Percentiles rank a stretch among this genome's conserved stretches.
Conservation (phyloP, 192 early-diverging fungal species). For the Linnemannia exigua region DNA sequence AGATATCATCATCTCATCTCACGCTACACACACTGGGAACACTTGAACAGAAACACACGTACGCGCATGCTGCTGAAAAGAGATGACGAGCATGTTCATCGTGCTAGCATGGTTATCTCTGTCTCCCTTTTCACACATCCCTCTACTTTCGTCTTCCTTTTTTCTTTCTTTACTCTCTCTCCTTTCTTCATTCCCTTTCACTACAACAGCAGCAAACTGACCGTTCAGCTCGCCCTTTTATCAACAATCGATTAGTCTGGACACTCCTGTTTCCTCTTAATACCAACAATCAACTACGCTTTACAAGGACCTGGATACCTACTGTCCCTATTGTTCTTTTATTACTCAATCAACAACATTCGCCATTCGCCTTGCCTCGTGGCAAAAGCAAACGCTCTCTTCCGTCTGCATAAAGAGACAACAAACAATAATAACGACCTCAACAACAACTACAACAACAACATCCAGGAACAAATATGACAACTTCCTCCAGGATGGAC, state of each 20-base stretch:
- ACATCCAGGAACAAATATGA: not conserved
- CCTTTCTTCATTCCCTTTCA: not conserved
- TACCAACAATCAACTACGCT: not conserved
- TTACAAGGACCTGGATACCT: not conserved
- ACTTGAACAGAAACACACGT: too few relatives aligned
- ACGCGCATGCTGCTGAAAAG: too few relatives aligned
- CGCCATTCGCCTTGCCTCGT: not conserved
- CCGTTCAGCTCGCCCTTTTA: not conserved
- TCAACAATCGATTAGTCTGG: not conserved
- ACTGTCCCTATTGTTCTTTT: not conserved
- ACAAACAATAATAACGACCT: not conserved
- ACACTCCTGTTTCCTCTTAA: not conserved
- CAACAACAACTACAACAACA: not conserved
- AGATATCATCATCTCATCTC: too few relatives aligned
- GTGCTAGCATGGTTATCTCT: not conserved
- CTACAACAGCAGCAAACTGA: not conserved
- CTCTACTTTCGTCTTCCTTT: not conserved
- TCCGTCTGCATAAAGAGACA: constrained; percentile 7
- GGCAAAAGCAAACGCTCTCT: not conserved
- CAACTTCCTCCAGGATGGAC: constrained; percentile 18
- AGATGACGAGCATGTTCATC: too few relatives aligned
- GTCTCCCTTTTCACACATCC: not conserved
- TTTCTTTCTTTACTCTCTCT: not conserved
- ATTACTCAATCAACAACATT: not conserved
- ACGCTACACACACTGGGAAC: too few relatives aligned